These are phyloP conservation scores for Ophiostoma sp. DNA, from an alignment of 2,329 filamentous ascomycete genomes.

Conservation along the genomic window DNA sequence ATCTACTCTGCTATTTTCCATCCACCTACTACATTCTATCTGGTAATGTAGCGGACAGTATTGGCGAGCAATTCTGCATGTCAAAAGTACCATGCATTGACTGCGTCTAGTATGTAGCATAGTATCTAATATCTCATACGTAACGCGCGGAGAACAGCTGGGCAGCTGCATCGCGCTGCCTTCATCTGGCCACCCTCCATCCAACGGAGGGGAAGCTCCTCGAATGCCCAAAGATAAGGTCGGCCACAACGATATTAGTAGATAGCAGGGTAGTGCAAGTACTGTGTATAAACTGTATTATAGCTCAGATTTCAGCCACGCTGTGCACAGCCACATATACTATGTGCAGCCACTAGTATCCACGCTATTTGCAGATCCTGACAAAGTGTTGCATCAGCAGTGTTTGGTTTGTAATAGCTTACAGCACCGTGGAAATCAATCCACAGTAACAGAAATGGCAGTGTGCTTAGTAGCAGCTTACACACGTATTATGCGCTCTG, in stretches of 20 bases:
- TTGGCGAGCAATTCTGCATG: background rate
- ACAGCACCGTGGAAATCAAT: conserved; percentile 9
- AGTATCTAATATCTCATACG: background rate
- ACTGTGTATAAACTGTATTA: background rate
- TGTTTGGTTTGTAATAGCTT: conserved; percentile 26
- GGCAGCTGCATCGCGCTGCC: background rate
- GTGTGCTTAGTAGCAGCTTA: conserved; percentile 7
- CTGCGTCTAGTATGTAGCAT: background rate
- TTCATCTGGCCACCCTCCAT: conserved; percentile 1
- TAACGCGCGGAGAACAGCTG: background rate
- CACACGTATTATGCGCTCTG: background rate
- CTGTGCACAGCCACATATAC: background rate
- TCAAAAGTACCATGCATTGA: background rate
- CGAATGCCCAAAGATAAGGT: background rate
- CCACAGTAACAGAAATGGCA: background rate
- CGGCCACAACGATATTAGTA: background rate
- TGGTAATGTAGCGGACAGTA: background rate
- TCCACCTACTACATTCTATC: background rate
- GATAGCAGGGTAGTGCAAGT: no score
- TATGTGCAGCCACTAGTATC: background rate
- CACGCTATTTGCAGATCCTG: background rate
- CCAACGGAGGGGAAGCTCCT: background rate
- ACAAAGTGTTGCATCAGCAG: conserved; percentile 26
- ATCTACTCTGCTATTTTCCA: no score
- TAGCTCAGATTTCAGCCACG: background rate